These are phyloP conservation scores for Mycena vitilis DNA, from an alignment of 768 basidiomycete species.

Conservation along the genomic window DNA sequence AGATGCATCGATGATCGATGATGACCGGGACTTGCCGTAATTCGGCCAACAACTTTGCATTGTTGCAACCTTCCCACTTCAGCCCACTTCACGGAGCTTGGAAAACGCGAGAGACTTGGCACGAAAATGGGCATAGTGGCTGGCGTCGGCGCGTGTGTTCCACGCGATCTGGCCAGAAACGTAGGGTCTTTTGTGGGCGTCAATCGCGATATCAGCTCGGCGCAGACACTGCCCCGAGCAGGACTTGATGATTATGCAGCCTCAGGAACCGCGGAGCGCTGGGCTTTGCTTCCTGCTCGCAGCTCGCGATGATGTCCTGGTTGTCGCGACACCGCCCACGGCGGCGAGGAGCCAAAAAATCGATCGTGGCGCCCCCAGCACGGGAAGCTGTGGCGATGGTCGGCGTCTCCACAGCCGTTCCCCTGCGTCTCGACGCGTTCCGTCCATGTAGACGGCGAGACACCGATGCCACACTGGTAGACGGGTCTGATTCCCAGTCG, in stretches of 20 bases:
- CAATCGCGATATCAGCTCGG: constrained; percentile 24
- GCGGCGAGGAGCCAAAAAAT: constrained; percentile 25
- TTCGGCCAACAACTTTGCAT: no score
- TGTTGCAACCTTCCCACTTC: background rate
- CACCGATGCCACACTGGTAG: constrained; percentile 34
- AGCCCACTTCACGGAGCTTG: background rate
- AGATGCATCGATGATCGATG: no score
- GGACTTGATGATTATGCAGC: constrained; percentile 12
- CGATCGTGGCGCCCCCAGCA: background rate
- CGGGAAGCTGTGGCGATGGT: background rate
- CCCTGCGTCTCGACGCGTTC: constrained; percentile 17
- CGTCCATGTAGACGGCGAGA: constrained; percentile 13
- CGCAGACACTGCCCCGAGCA: constrained; percentile 19
- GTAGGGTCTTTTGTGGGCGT: background rate
- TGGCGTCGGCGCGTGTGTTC: background rate
- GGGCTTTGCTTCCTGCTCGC: constrained; percentile 23
- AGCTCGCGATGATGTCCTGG: constrained; percentile 35
- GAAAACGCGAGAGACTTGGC: constrained; percentile 8
- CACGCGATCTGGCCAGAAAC: constrained; percentile 6
- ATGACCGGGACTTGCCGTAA: no score
- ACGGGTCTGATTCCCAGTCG: constrained; percentile 26
- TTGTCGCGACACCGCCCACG: constrained; percentile 30
- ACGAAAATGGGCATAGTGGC: background rate
- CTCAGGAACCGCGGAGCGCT: background rate
- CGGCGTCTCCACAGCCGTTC: constrained; percentile 15